A percentile compares a stretch with the other conserved stretches of the same genome.
phyloP scores from a whole-genome alignment of 495 filamentous ascomycete species.

The Penicillium nucicola region DNA sequence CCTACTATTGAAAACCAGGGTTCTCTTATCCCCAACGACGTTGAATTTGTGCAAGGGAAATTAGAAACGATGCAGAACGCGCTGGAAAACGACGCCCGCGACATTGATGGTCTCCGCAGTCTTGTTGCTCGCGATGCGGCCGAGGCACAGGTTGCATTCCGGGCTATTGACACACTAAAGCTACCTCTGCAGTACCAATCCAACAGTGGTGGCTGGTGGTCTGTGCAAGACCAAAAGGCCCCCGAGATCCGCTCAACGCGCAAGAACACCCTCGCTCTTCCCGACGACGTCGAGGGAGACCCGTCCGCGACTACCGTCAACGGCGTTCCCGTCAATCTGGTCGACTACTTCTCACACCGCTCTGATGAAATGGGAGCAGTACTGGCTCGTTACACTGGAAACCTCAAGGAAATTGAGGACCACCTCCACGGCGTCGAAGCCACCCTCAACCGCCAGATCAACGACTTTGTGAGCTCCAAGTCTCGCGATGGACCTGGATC shows the following conservation, averaged over 20 bases:
- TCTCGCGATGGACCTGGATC: conserved; percentile 42
- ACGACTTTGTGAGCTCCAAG: conserved; percentile 58
- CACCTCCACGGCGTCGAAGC: conserved; percentile 75
- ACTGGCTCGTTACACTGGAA: conserved; percentile 62
- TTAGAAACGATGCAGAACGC: conserved; percentile 70
- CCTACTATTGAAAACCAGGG: conserved; percentile 64
- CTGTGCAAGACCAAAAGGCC: conserved; percentile 41
- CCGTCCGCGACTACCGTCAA: conserved; percentile 35
- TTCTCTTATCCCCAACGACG: conserved; percentile 65
- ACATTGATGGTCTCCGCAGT: conserved; percentile 62
- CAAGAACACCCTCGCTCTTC: conserved; percentile 44
- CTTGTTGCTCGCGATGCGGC: conserved; percentile 64
- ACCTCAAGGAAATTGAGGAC: conserved; percentile 76
- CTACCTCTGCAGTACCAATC: conserved; percentile 70
- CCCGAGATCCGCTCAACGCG: conserved; percentile 40
- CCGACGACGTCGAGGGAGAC: conserved; percentile 61
- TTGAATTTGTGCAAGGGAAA: conserved; percentile 68
- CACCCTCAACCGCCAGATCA: conserved; percentile 65
- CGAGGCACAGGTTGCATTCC: conserved; percentile 71
- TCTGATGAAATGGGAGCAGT: conserved; percentile 68
- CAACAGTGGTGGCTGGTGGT: conserved; percentile 43
- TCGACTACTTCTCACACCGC: conserved; percentile 72
- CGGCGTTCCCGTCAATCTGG: conserved; percentile 54
- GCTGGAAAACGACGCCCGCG: conserved; percentile 67
- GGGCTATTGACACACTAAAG: conserved; percentile 71